phyloP scores from a whole-genome alignment of 2,329 filamentous ascomycete species.

The Xylariaceae sp. region DNA sequence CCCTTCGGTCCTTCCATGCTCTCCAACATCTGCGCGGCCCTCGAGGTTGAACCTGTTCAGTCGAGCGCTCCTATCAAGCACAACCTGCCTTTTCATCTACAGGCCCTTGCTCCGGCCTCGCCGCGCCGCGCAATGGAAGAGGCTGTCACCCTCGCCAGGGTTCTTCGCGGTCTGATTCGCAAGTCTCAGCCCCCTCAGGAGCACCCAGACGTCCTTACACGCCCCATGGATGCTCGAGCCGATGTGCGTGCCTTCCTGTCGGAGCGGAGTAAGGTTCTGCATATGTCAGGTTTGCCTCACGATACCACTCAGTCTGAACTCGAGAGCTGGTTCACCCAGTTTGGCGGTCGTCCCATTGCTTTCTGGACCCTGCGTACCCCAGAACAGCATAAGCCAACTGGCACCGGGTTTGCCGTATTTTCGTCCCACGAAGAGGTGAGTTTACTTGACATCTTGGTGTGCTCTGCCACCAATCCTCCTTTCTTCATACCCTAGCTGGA shows the following conservation, averaged over 20 bases:
- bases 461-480: no score
- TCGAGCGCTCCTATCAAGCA: constrained; percentile 98
- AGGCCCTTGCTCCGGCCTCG: constrained; percentile 91
- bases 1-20: constrained; percentile 94
- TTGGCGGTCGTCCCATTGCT: constrained; percentile 92
- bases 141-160: constrained; percentile 87
- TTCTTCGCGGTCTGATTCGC: constrained; percentile 85
- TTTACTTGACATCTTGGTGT: constrained; percentile 12
- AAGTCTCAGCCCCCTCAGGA: constrained; percentile 94
- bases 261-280: constrained; percentile 94
- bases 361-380: constrained; percentile 98
- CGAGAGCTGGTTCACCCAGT: constrained; percentile 99
- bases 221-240: constrained; percentile 93
- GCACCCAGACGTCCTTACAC: constrained; percentile 88
- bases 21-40: constrained; percentile 94
- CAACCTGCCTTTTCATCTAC: constrained; percentile 95
- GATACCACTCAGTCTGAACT: constrained; percentile 98
- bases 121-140: constrained; percentile 97
- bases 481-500: no score
- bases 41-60: constrained; percentile 96
- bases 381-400: constrained; percentile 99
- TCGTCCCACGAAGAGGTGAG: constrained; percentile 97
- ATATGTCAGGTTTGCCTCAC: constrained; percentile 95
- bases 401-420: constrained; percentile 96
- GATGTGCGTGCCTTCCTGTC: constrained; percentile 95